Conservation (phyloP, 2,329 filamentous ascomycete species). For the Acrocalymma vagum region DNA sequence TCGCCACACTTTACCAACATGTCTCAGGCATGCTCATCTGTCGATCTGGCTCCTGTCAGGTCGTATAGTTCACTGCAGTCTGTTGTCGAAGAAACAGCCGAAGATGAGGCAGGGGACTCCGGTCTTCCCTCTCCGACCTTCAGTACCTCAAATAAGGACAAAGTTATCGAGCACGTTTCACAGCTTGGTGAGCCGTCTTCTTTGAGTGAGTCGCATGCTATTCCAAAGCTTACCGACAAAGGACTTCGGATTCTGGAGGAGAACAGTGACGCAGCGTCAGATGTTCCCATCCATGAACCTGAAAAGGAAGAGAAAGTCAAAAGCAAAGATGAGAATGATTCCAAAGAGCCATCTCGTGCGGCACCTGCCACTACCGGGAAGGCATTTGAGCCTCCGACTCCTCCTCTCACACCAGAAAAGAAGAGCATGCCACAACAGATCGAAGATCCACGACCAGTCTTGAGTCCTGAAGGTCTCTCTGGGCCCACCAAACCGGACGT, state of each 20-base stretch:
- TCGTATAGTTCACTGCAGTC: conserved; percentile 37
- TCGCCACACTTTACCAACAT: conserved; percentile 33
- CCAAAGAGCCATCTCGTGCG: conserved; percentile 18
- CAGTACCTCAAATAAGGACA: conserved; percentile 13
- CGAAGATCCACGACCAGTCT: conserved; percentile 3
- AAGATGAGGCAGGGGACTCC: conserved; percentile 19
- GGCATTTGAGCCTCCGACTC: conserved; percentile 14
- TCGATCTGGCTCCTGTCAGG: conserved; percentile 33
- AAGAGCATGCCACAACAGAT: conserved; percentile 2
- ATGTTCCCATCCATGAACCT: conserved; percentile 9
- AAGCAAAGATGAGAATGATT: conserved; percentile 23
- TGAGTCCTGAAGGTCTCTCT: conserved; percentile 11
- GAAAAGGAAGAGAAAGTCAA: conserved; percentile 23
- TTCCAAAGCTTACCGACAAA: conserved; percentile 21
- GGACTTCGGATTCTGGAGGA: conserved; percentile 14
- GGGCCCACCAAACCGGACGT: not conserved
- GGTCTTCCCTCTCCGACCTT: conserved; percentile 28
- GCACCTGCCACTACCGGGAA: conserved; percentile 18
- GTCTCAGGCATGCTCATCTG: conserved; percentile 41
- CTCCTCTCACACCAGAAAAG: conserved; percentile 21
- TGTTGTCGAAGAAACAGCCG: conserved; percentile 34
- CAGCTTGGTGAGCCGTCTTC: conserved; percentile 9
- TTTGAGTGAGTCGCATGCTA: conserved; percentile 21
- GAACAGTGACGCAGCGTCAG: conserved; percentile 2
- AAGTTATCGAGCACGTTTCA: conserved; percentile 1